phyloP scores from a whole-genome alignment of 192 early-diverging fungal genomes.

The Coemansia sp. region DNA sequence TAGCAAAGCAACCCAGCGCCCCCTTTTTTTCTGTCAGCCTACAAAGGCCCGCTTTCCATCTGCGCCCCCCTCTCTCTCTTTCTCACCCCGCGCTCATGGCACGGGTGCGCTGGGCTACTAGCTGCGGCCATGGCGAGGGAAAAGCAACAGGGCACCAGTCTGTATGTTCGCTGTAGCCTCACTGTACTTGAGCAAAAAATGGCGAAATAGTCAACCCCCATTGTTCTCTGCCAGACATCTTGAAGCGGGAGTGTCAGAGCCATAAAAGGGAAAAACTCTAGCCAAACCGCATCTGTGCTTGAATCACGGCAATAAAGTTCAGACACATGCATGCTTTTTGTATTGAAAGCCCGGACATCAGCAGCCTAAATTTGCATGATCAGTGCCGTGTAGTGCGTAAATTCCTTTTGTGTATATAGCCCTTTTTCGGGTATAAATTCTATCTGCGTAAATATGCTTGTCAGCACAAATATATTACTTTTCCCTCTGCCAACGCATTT shows the following conservation, averaged over 20 bases:
- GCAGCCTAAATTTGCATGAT: constrained; percentile 4
- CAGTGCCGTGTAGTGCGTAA: background rate
- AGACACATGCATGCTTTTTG: background rate
- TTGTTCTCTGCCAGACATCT: background rate
- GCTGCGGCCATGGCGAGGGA: no score
- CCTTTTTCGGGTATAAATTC: background rate
- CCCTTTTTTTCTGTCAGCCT: background rate
- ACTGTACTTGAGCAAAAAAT: background rate
- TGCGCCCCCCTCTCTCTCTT: background rate
- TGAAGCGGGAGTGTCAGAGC: background rate
- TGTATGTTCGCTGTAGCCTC: background rate
- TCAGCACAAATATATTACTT: background rate
- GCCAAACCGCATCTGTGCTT: background rate
- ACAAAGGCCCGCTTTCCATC: background rate
- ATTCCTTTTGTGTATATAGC: no score
- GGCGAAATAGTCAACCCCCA: background rate
- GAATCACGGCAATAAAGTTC: background rate
- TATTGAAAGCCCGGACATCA: background rate
- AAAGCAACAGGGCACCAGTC: no score
- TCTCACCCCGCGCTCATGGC: background rate
- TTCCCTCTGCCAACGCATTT: no score
- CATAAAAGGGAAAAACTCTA: background rate
- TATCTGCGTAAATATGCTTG: background rate
- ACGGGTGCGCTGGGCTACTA: background rate
- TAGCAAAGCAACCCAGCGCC: no score